These are phyloP conservation scores for Luffa acutangula DNA, from an alignment of 306 rosid species.

Conservation along the genomic window DNA sequence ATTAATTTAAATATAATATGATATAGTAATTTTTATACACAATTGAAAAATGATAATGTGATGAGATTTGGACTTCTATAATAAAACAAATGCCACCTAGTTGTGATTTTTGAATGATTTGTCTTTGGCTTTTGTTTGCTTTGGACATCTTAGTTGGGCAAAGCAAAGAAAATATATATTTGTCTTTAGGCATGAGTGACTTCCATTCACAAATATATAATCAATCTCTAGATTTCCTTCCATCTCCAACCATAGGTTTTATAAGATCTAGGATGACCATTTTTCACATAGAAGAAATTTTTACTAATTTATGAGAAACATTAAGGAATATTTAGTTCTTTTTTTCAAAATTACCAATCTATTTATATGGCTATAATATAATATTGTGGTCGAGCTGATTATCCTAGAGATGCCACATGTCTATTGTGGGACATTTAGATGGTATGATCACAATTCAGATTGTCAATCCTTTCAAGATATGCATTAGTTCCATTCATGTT, in stretches of 20 bases:
- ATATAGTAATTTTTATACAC: background rate
- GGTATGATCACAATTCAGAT: background rate
- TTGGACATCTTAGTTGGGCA: background rate
- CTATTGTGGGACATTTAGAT: background rate
- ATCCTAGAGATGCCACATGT: background rate
- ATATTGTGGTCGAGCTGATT: background rate
- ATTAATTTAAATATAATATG: background rate
- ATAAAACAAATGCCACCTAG: background rate
- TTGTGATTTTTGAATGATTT: background rate
- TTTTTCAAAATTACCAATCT: background rate
- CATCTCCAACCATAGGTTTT: background rate
- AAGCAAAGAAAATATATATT: background rate
- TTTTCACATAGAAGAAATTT: background rate
- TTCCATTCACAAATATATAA: background rate
- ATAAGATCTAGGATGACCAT: background rate
- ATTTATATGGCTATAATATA: background rate
- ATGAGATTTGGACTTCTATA: background rate
- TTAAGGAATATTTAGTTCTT: background rate
- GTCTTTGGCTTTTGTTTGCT: background rate
- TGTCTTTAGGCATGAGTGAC: background rate
- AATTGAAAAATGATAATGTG: background rate
- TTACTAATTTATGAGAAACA: too few species aligned
- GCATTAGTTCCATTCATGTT: too few species aligned
- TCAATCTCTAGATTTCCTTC: background rate
- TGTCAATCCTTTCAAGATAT: background rate